Evolutionary conservation across 805 yeast species (phyloP), one percentile per base, ranked within the genome.

Genomic region (Cyberlindnera petersonii): DNA sequence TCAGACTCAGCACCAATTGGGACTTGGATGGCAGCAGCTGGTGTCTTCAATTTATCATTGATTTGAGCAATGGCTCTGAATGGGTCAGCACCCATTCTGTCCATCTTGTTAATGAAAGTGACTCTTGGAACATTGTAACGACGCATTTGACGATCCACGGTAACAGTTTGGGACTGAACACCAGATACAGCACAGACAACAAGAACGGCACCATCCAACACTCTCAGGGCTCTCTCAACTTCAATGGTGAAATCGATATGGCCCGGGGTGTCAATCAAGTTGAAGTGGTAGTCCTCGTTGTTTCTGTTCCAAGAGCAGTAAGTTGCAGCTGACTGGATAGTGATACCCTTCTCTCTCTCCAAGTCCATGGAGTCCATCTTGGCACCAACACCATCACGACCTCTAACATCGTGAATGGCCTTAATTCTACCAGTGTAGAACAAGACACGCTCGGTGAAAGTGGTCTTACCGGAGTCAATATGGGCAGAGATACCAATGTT

Each of bases 311-410:
- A 93, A 35, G 94, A 82, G 71, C 98, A 91, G 69, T 86, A 93
- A 2, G 98, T 93, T 24, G 98, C 98, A 47, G 98, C 98, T 44
- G 96, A 87, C 67, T 93, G 98, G 60, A 93, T 93, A 36, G 98
- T 93, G 58, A 93, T 93, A 65, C 98, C 98, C 62, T 93, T 93
- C 65, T 93, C 98, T 61, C 98, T 80, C 67, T 93, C 98, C 51
- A 93, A 73, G 54, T 93, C 98, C 98, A 93, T 93, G 45, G 89
- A 91, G 65, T 93, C 98, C 99, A 93, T 93, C 68, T 89, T 93
- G 40, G 99, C 99, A 45, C 99, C 99, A 42, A 93, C 98, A 50
- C 88, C 82, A 62, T 93, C 98, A 56, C 93, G 79, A 33, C 98
- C 98, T 62, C 98, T 75, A 32, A 86, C 97, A 65, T 89, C 98